Conservation (phyloP, 441 rosid genomes). For the Kokia cookei region DNA sequence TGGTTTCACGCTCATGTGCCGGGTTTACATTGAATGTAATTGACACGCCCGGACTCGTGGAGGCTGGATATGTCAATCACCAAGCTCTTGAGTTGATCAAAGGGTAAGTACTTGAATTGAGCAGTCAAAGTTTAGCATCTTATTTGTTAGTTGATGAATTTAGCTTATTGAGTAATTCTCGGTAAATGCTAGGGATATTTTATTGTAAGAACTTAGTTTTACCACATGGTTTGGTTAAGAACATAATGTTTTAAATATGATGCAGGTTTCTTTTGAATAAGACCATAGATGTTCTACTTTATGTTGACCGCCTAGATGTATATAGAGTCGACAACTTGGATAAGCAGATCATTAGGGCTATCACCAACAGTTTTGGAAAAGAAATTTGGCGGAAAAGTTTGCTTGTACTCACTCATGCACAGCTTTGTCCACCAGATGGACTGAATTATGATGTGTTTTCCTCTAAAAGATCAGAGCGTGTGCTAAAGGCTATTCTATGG, state of each 20-base stretch:
- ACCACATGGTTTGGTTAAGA: not conserved
- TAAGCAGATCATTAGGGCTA: slow-evolving; percentile 68
- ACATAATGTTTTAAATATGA: not conserved
- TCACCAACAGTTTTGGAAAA: slow-evolving; percentile 76
- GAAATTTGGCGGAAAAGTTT: slow-evolving; percentile 74
- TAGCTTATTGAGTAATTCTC: not conserved
- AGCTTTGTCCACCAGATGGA: slow-evolving; percentile 81
- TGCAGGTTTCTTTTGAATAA: slow-evolving; percentile 85
- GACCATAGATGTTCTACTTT: slow-evolving; percentile 78
- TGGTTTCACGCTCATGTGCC: slow-evolving; percentile 75
- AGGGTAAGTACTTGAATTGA: slow-evolving; percentile 39
- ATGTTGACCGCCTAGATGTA: slow-evolving; percentile 86
- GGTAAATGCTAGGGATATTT: not conserved
- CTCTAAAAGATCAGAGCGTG: slow-evolving; percentile 70
- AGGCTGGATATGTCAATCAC: slow-evolving; percentile 90
- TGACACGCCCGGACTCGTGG: slow-evolving; percentile 91
- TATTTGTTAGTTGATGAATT: not conserved
- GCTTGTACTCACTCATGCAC: slow-evolving; percentile 89
- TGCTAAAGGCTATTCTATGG: slow-evolving; percentile 50
- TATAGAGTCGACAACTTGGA: slow-evolving; percentile 96
- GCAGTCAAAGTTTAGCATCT: not conserved
- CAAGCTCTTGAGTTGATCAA: slow-evolving; percentile 85
- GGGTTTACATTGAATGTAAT: slow-evolving; percentile 77
- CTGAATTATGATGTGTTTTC: slow-evolving; percentile 58
- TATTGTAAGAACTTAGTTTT: not conserved